phyloP scores from a whole-genome alignment of 768 basidiomycete genomes.

The Lactarius vividus region DNA sequence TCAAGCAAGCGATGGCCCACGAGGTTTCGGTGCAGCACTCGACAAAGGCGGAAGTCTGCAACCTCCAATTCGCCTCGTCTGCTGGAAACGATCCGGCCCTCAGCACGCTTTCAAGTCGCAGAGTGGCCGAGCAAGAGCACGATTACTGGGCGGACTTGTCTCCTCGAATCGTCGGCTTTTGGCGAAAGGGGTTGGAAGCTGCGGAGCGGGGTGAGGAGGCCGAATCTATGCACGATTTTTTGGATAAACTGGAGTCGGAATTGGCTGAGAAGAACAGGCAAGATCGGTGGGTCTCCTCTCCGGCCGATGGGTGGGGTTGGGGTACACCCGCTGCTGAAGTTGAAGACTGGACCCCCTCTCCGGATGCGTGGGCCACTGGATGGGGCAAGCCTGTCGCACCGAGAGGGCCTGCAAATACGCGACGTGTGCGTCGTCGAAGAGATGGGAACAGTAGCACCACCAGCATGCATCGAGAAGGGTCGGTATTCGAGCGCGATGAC shows the following conservation, averaged over 20 bases:
- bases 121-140: slow-evolving; percentile 21
- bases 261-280: slow-evolving; percentile 5
- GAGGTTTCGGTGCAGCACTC: slow-evolving; percentile 32
- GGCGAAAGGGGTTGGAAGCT: slow-evolving; percentile 24
- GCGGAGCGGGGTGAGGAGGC: slow-evolving; percentile 27
- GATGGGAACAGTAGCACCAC: slow-evolving; percentile 21
- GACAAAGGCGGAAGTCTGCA: slow-evolving; percentile 21
- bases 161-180: slow-evolving; percentile 23
- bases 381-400: slow-evolving; percentile 10
- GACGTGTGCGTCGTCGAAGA: slow-evolving; percentile 8
- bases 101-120: slow-evolving; percentile 2
- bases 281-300: slow-evolving; percentile 8
- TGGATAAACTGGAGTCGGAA: slow-evolving; percentile 24
- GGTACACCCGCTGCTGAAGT: slow-evolving; percentile 4
- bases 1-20: slow-evolving; percentile 36
- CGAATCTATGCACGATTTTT: slow-evolving; percentile 25
- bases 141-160: slow-evolving; percentile 24
- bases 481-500: slow-evolving; percentile 1
- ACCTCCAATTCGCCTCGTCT: slow-evolving; percentile 21
- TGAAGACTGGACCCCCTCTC: slow-evolving; percentile 23
- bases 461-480: slow-evolving; percentile 20
- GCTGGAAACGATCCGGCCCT: background rate
- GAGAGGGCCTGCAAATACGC: slow-evolving; percentile 3
- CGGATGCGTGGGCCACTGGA: slow-evolving; percentile 18
- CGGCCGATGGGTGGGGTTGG: slow-evolving; percentile 23